Evolutionary conservation across 495 filamentous ascomycete genomes (phyloP).

Genomic region (Annulohypoxylon nitens): DNA sequence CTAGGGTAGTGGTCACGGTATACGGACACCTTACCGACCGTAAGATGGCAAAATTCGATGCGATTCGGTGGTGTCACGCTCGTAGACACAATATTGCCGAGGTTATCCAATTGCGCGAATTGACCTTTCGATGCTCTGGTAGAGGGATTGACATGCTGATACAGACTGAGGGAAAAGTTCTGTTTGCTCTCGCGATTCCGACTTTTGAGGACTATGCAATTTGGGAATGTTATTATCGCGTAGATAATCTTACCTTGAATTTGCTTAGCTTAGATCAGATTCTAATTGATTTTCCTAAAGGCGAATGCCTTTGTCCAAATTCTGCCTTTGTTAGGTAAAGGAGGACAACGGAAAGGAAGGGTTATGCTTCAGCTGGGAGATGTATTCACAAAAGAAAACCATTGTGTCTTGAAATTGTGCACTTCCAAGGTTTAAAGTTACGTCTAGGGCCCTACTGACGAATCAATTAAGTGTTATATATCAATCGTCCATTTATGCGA

Average conservation of each 20-base stretch:
- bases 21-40: not conserved
- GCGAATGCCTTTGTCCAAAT: constrained; percentile 24
- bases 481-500: constrained; percentile 21
- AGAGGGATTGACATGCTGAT: not conserved
- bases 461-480: not conserved
- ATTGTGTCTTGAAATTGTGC: not conserved
- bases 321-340: constrained; percentile 5
- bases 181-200: not conserved
- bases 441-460: not conserved
- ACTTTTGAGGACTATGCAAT: not conserved
- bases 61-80: not conserved
- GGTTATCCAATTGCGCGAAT: not conserved
- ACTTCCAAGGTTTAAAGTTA: not conserved
- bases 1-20: not conserved
- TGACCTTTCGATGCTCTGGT: not conserved
- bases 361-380: not conserved
- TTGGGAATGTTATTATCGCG: not conserved
- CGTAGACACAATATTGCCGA: not conserved
- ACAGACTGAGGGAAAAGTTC: not conserved
- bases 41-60: not conserved
- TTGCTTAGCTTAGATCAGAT: not conserved
- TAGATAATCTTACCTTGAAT: constrained; percentile 2
- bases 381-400: not conserved
- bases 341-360: not conserved
- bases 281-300: not conserved